Percentiles rank a stretch among this genome's conserved stretches.
Evolutionary conservation across 257 asterid genomes (phyloP).

Genomic region (Leptodermis oblonga): DNA sequence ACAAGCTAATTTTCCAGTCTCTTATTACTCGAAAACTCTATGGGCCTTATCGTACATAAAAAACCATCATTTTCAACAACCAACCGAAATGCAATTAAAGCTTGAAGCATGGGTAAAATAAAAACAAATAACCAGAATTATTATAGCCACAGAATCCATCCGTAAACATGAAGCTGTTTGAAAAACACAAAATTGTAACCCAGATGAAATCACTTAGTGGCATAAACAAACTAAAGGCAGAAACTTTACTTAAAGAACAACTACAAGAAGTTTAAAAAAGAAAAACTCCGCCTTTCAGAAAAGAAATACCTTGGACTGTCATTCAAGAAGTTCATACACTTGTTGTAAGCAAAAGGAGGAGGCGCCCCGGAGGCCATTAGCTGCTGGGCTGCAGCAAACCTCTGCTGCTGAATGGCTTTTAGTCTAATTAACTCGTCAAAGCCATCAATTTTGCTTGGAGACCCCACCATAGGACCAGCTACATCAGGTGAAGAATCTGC

Average conservation of each 20-base stretch:
- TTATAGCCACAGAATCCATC: neutral
- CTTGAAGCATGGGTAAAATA: neutral
- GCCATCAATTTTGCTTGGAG: slow-evolving; percentile 47
- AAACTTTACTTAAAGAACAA: slow-evolving; percentile 18
- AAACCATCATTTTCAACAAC: neutral
- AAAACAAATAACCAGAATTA: neutral
- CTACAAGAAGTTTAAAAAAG: neutral
- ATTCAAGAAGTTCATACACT: slow-evolving; percentile 51
- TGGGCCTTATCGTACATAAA: neutral
- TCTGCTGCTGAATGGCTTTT: slow-evolving; percentile 76
- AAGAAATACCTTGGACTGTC: slow-evolving; percentile 54
- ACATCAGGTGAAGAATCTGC: slow-evolving; percentile 21
- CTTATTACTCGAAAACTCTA: neutral
- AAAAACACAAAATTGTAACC: slow-evolving; percentile 8
- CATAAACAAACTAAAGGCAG: slow-evolving; percentile 18
- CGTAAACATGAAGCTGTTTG: slow-evolving; percentile 11
- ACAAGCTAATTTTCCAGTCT: neutral
- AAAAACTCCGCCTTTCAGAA: slow-evolving; percentile 3
- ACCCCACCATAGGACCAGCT: slow-evolving; percentile 34
- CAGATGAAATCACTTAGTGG: neutral
- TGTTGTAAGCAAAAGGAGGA: slow-evolving; percentile 49
- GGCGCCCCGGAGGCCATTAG: slow-evolving; percentile 61
- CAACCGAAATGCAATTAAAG: neutral
- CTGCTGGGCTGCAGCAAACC: slow-evolving; percentile 44
- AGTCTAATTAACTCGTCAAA: slow-evolving; percentile 70